Percentiles rank a stretch among this genome's conserved stretches.
phyloP scores from a whole-genome alignment of 2,329 filamentous ascomycete species.

The Catunica adiposa region DNA sequence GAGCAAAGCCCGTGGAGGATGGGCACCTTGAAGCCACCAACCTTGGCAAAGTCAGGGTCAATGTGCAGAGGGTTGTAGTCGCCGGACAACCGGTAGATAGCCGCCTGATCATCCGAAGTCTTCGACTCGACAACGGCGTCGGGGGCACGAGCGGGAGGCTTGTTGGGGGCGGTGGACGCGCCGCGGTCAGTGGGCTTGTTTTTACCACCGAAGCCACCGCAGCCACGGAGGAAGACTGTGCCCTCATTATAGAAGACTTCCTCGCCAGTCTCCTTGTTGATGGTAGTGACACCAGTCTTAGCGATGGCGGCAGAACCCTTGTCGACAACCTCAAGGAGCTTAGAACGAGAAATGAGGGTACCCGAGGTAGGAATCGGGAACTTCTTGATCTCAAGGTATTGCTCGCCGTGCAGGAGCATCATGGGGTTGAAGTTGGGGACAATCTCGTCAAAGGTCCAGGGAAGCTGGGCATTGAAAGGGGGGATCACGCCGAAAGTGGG shows the following conservation, averaged over 20 bases:
- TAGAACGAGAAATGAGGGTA: conserved; percentile 56
- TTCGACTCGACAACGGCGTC: conserved; percentile 72
- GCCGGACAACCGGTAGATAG: conserved; percentile 80
- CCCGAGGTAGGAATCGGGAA: conserved; percentile 79
- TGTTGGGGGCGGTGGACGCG: conserved; percentile 62
- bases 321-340: conserved; percentile 86
- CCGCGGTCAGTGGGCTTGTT: conserved; percentile 65
- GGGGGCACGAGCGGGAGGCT: conserved; percentile 57
- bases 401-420: conserved; percentile 98
- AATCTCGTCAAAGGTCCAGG: conserved; percentile 65
- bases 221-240: conserved; percentile 81
- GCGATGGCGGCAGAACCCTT: conserved; percentile 83
- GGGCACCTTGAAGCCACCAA: conserved; percentile 84
- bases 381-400: conserved; percentile 88
- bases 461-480: conserved; percentile 68
- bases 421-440: conserved; percentile 94
- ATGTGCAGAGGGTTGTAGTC: conserved; percentile 96
- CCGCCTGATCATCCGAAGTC: conserved; percentile 82
- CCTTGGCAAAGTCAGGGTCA: conserved; percentile 83
- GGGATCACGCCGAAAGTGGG: conserved; percentile 95
- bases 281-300: conserved; percentile 63
- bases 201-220: conserved; percentile 75
- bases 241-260: conserved; percentile 94
- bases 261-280: conserved; percentile 70
- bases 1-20: conserved; percentile 96